A percentile compares a stretch with the other conserved stretches of the same genome.
These are phyloP conservation scores for Salvia splendens DNA, from an alignment of 257 asterid species.

Conservation along the genomic window DNA sequence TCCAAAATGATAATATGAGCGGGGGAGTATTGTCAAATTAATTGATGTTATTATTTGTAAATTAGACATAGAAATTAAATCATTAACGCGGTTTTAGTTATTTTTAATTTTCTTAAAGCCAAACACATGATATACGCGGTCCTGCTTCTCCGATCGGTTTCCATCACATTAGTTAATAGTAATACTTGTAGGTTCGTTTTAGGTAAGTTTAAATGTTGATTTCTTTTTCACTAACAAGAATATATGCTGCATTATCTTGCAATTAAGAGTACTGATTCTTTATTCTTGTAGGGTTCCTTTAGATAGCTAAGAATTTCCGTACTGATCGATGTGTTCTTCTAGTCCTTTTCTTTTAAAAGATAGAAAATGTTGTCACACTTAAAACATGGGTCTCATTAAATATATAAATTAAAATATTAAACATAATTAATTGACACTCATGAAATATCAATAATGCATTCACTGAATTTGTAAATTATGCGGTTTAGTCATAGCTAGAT, in stretches of 20 bases:
- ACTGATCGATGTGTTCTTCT: not conserved
- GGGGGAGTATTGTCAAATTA: too few species aligned
- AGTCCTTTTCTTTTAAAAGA: not conserved
- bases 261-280: not conserved
- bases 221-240: conserved; percentile 10
- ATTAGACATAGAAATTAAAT: too few species aligned
- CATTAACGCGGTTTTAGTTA: too few species aligned
- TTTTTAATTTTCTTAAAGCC: not conserved
- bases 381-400: not conserved
- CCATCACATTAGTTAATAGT: conserved; percentile 14
- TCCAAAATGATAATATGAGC: too few species aligned
- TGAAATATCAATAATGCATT: too few species aligned
- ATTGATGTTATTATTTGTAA: too few species aligned
- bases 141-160: not conserved
- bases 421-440: not conserved
- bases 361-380: not conserved
- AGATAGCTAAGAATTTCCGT: conserved; percentile 28
- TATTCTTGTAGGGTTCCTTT: conserved; percentile 29
- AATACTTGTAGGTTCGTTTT: conserved; percentile 28
- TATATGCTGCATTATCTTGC: conserved; percentile 28
- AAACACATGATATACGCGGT: not conserved
- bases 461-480: too few species aligned
- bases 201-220: conserved; percentile 25
- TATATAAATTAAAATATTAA: not conserved
- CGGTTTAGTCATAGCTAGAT: too few species aligned